Evolutionary conservation across 2,329 filamentous ascomycete genomes (phyloP), one percentile per base, ranked within the genome.

Genomic region (Scorias spongiosa): DNA sequence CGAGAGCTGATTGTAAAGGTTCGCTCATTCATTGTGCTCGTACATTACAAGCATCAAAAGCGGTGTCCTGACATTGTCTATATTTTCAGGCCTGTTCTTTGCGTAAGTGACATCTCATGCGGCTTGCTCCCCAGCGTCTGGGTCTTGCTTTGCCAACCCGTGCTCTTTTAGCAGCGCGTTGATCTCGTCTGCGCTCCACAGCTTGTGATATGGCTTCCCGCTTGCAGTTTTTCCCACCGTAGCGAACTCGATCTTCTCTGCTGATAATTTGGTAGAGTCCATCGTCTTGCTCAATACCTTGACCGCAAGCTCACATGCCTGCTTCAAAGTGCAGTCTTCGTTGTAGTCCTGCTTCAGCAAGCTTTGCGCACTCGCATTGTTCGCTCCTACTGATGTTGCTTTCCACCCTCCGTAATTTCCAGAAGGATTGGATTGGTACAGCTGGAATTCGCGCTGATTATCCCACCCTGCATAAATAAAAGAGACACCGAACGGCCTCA

Each of bases 391-490:
- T 59, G 87, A 94, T 43, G 91, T 98, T 29, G 91, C 91, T 71
- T 98, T 98, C 91, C 91, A 98, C 45, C 91, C 91, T 51, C 91
- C 93, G 63, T 98, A 98, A 73, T 98, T 98, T 56, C 91, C 91
- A 50, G 85, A 93, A 11, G 91, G 91, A 67, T 98, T 98, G 73
- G 88, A 95, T 65, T 96, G 87, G 71, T 96, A 98, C 49, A 98
- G 78, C 72, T 98, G 91, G 74, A 98, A 98, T 64, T 96, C 82
- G 59, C 88, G 78, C 67, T 93, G 84, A 47, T 85, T 85, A 62
- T 98, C 91, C 77, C 88, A 98, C 48, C 91, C 91, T 41, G 93
- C 93, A 63, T 98, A 98, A 75, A 98, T 96, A 77, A 98, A 96
- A 40, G 88, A 95, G 40, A 98, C 91, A 66, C 91, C 91, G 57